These are phyloP conservation scores for Pleurotus citrinopileatus DNA, from an alignment of 768 basidiomycete species.

Conservation along the genomic window DNA sequence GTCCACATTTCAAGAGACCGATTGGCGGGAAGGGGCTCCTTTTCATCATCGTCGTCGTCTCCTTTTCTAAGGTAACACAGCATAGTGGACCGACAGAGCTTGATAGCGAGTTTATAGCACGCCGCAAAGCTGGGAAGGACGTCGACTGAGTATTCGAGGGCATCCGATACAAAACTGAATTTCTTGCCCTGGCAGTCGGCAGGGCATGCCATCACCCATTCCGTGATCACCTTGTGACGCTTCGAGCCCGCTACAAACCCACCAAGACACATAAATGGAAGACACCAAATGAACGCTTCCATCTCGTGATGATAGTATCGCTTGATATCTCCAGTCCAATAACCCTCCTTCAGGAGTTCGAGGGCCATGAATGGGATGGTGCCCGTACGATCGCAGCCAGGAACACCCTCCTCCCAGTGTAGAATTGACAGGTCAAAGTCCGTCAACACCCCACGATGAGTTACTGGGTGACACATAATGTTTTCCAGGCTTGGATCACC, in stretches of 20 bases:
- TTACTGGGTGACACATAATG: slow-evolving; percentile 8
- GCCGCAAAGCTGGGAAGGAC: background rate
- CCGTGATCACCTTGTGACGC: background rate
- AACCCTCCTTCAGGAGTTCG: slow-evolving; percentile 18
- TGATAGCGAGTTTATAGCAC: background rate
- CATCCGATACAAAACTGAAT: background rate
- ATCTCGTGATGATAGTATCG: slow-evolving; percentile 8
- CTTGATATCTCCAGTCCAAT: background rate
- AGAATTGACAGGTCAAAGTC: slow-evolving; percentile 9
- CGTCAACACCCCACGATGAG: slow-evolving; percentile 9
- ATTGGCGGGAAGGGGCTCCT: background rate
- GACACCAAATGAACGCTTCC: slow-evolving; percentile 9
- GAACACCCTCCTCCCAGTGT: background rate
- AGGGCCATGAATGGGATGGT: slow-evolving; percentile 27
- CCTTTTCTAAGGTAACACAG: background rate
- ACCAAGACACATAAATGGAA: slow-evolving; percentile 10
- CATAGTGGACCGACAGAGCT: background rate
- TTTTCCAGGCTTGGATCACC: slow-evolving; percentile 9
- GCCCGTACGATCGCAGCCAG: slow-evolving; percentile 20
- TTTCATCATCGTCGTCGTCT: background rate
- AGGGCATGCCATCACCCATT: background rate
- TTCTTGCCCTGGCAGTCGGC: background rate
- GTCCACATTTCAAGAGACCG: background rate
- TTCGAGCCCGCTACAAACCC: background rate
- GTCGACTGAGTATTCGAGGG: background rate